Evolutionary conservation across 345 rosid species (phyloP), one percentile per base, ranked within the genome.

Genomic region (Mangifera indica): DNA sequence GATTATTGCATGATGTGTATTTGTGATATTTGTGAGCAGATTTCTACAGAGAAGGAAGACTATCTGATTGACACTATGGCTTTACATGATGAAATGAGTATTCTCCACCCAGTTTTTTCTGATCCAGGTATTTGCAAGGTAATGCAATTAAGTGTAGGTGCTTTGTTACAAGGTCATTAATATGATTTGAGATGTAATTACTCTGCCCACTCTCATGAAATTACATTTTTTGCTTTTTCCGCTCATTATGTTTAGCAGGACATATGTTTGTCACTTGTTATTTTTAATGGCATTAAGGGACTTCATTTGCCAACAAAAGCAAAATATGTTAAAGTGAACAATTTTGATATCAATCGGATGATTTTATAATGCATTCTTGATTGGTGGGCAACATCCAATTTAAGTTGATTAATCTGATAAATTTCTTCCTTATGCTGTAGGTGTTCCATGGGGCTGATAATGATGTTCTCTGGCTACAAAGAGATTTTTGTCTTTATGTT

Each of bases 381-480:
- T 15, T 46, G n/a, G 3, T 5, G n/a, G 26, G 70, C 17, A 48
- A 26, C 40, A 49, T 66, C 3, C 25, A 51, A 17, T 32, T 32
- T 29, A 11, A 5, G 26, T 67, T 10, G n/a, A 2, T 32, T 11
- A 40, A 18, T 69, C 2, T 12, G 9, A 65, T 55, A 40, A 42
- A 63, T 62, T 12, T 82, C 15, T 25, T 24, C 12, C 17, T 81
- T 60, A 42, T 74, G 62, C 61, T 44, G 17, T 74, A 92, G 98
- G 98, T 94, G 74, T 94, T 94, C 80, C 98, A 92, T 59, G 97
- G 98, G 60, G 97, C 97, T 58, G 98, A 94, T 81, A 93, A 91
- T 77, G 98, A 94, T 76, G 81, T 94, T 71, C 80, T 92, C 20
- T 94, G 98, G 98, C 87, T 92, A 51, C 98, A 94, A 82, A 83